Evolutionary conservation across 495 filamentous ascomycete genomes (phyloP).

Genomic region (Penicillium roqueforti): DNA sequence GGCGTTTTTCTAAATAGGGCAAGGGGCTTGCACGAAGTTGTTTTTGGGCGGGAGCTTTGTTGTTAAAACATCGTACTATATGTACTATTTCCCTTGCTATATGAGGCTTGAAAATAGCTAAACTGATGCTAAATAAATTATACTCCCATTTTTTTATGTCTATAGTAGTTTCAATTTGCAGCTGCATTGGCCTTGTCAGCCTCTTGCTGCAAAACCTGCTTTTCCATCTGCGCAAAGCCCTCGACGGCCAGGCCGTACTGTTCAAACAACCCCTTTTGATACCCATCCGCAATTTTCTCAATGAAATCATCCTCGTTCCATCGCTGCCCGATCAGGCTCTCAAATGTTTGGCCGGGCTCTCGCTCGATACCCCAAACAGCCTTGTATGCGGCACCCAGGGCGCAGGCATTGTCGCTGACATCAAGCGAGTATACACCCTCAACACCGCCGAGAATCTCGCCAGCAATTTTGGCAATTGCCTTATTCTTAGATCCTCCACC

Average conservation of each 20-base stretch:
- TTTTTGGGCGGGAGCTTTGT: neutral
- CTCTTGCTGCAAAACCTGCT: conserved; percentile 50
- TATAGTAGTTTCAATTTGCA: neutral
- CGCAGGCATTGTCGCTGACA: conserved; percentile 94
- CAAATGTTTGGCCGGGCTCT: conserved; percentile 67
- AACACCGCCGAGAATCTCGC: conserved; percentile 78
- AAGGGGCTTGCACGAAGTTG: neutral
- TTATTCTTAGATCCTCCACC: conserved; percentile 86
- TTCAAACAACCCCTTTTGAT: conserved; percentile 66
- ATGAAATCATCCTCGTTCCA: conserved; percentile 85
- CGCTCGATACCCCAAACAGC: conserved; percentile 88
- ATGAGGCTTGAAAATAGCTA: neutral
- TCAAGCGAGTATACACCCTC: conserved; percentile 92
- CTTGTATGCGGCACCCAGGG: conserved; percentile 93
- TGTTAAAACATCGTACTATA: neutral
- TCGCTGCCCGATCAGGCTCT: conserved; percentile 72
- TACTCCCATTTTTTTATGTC: neutral
- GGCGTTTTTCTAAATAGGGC: neutral
- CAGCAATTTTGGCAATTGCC: conserved; percentile 75
- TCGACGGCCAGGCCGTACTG: conserved; percentile 70
- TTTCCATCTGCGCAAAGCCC: conserved; percentile 79
- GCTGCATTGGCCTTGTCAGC: conserved; percentile 4
- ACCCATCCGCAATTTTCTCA: conserved; percentile 77
- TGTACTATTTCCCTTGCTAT: neutral
- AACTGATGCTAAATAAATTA: neutral